Evolutionary conservation across 2,329 filamentous ascomycete species (phyloP).

Genomic region (Cercospora citrullina): DNA sequence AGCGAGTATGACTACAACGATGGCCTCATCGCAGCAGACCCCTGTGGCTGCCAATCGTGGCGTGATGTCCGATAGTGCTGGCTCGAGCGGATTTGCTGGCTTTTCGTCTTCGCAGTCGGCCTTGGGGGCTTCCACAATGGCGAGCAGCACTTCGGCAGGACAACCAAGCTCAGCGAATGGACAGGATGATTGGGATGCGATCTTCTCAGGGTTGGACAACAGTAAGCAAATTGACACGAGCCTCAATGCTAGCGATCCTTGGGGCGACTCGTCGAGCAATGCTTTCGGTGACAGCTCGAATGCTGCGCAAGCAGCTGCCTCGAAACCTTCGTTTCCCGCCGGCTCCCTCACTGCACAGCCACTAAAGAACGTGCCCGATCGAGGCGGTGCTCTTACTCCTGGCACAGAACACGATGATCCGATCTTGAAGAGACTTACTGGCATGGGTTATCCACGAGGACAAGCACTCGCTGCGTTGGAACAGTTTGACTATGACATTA

Average conservation of each 20-base stretch:
- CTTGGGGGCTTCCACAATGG: conserved; percentile 7
- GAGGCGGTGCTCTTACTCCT: conserved; percentile 68
- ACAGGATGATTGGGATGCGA: conserved; percentile 87
- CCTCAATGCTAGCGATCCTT: conserved; percentile 32
- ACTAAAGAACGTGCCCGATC: conserved; percentile 12
- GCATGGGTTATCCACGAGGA: conserved; percentile 79
- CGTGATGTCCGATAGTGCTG: conserved; percentile 21
- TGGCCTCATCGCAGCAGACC: conserved; percentile 44
- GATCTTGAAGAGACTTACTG: conserved; percentile 82
- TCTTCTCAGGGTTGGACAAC: conserved; percentile 77
- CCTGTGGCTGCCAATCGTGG: conserved; percentile 36
- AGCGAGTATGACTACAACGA: conserved; percentile 51
- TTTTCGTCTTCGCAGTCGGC: conserved; percentile 26
- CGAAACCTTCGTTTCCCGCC: conserved; percentile 19
- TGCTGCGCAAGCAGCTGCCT: conserved; percentile 20
- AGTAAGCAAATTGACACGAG: conserved; percentile 36
- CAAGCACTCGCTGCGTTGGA: conserved; percentile 80
- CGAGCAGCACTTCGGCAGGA: conserved; percentile 23
- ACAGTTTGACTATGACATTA: conserved; percentile 93
- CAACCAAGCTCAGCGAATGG: conserved; percentile 44
- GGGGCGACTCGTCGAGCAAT: conserved; percentile 26
- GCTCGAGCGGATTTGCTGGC: conserved; percentile 32
- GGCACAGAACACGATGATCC: conserved; percentile 85
- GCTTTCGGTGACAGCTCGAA: conserved; percentile 10
- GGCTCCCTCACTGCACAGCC: conserved; percentile 8